phyloP scores from a whole-genome alignment of 768 basidiomycete species.

The Kwoniella sp. region DNA sequence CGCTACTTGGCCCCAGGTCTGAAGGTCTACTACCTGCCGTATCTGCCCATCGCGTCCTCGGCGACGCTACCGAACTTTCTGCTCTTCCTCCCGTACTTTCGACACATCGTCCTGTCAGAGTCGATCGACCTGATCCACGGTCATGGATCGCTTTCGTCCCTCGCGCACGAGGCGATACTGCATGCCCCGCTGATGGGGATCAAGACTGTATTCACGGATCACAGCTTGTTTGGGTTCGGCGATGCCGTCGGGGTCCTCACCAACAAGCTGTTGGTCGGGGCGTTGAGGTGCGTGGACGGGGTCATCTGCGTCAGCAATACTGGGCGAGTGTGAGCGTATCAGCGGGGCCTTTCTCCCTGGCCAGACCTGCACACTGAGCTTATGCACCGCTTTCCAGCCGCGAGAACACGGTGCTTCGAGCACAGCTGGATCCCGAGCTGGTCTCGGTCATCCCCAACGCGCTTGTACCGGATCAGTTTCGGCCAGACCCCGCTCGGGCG shows the following conservation, averaged over 20 bases:
- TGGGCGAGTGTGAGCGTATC: conserved; percentile 58
- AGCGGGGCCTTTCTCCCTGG: neutral
- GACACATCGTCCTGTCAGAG: conserved; percentile 82
- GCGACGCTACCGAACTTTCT: conserved; percentile 94
- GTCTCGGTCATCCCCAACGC: conserved; percentile 95
- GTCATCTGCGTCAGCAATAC: conserved; percentile 96
- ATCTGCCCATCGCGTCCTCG: conserved; percentile 73
- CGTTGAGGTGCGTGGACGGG: conserved; percentile 83
- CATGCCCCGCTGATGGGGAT: conserved; percentile 76
- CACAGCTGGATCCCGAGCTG: conserved; percentile 63
- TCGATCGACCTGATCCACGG: conserved; percentile 81
- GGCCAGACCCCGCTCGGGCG: conserved; percentile 55
- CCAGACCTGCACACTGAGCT: neutral
- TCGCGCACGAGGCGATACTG: conserved; percentile 87
- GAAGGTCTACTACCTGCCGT: conserved; percentile 92
- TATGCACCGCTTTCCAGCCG: conserved; percentile 57
- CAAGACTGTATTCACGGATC: conserved; percentile 92
- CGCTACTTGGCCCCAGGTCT: conserved; percentile 71
- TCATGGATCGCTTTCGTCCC: conserved; percentile 81
- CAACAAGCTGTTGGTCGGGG: conserved; percentile 85
- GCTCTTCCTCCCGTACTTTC: conserved; percentile 83
- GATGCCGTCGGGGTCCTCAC: conserved; percentile 96
- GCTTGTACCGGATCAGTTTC: conserved; percentile 78
- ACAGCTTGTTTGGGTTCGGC: conserved; percentile 92
- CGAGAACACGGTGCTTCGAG: conserved; percentile 93